phyloP scores from a whole-genome alignment of 805 yeast species.

The Starmera pachycereana region DNA sequence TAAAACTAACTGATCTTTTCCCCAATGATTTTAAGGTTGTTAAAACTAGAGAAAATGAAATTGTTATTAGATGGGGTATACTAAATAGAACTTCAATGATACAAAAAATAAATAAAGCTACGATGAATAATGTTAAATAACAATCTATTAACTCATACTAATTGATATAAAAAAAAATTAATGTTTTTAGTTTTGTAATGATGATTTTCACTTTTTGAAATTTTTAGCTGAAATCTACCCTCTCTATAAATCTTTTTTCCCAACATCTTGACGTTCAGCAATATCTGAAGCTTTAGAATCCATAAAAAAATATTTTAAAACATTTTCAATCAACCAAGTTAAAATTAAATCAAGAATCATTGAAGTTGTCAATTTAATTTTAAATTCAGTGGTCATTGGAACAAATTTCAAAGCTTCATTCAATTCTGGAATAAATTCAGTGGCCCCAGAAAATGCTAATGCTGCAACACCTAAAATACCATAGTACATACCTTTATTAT shows the following conservation, averaged over 20 bases:
- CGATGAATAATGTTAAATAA: not conserved
- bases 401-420: slow-evolving; percentile 90
- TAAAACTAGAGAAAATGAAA: slow-evolving; percentile 4
- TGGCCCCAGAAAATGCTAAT: slow-evolving; percentile 81
- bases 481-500: slow-evolving; percentile 94
- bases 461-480: slow-evolving; percentile 88
- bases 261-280: slow-evolving; percentile 32
- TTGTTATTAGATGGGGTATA: slow-evolving; percentile 13
- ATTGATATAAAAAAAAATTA: not conserved
- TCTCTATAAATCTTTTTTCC: not conserved
- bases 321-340: slow-evolving; percentile 67
- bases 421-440: slow-evolving; percentile 90
- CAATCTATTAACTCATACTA: not conserved
- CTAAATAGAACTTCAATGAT: not conserved
- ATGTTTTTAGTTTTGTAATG: too few species aligned
- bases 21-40: slow-evolving; percentile 12
- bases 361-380: slow-evolving; percentile 61
- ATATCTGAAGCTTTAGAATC: slow-evolving; percentile 90
- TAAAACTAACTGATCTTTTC: slow-evolving; percentile 8
- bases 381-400: slow-evolving; percentile 68
- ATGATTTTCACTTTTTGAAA: too few species aligned
- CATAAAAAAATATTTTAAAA: slow-evolving; percentile 79
- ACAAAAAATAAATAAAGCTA: not conserved
- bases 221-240: too few species aligned
- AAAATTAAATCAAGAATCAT: slow-evolving; percentile 69